Evolutionary conservation across 345 rosid genomes (phyloP).

Genomic region (Eucalyptus paniculata): DNA sequence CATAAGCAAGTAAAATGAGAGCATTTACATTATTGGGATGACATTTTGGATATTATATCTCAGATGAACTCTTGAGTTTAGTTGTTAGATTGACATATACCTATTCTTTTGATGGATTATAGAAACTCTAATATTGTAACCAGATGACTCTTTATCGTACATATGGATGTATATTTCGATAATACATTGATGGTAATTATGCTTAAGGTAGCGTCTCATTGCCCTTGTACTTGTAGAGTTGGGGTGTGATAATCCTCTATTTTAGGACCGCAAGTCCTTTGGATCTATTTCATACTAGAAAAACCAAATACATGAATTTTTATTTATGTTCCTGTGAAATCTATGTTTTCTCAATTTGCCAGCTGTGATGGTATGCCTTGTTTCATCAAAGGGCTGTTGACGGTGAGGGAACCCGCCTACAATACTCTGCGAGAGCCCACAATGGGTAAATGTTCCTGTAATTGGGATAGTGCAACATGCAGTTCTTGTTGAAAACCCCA

Average conservation of each 20-base stretch:
- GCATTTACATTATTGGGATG: background rate
- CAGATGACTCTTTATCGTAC: no score
- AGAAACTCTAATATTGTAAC: no score
- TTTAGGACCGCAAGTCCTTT: background rate
- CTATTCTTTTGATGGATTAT: background rate
- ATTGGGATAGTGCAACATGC: slow-evolving; percentile 22
- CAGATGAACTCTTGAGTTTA: background rate
- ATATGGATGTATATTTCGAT: no score
- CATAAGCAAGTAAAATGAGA: background rate
- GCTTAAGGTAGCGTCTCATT: no score
- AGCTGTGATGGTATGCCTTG: background rate
- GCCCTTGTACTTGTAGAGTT: background rate
- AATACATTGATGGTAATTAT: no score
- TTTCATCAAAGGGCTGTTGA: background rate
- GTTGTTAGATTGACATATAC: background rate
- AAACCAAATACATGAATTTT: background rate
- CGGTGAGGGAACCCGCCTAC: background rate
- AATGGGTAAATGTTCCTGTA: background rate
- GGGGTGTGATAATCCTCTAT: background rate
- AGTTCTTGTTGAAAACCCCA: slow-evolving; percentile 9
- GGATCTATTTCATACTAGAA: no score
- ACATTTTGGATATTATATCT: background rate
- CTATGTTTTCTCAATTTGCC: background rate
- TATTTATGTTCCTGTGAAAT: background rate
- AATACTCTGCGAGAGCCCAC: background rate